Conservation (phyloP, 352 stramenopile species). For the Nothophytophthora sp. region DNA sequence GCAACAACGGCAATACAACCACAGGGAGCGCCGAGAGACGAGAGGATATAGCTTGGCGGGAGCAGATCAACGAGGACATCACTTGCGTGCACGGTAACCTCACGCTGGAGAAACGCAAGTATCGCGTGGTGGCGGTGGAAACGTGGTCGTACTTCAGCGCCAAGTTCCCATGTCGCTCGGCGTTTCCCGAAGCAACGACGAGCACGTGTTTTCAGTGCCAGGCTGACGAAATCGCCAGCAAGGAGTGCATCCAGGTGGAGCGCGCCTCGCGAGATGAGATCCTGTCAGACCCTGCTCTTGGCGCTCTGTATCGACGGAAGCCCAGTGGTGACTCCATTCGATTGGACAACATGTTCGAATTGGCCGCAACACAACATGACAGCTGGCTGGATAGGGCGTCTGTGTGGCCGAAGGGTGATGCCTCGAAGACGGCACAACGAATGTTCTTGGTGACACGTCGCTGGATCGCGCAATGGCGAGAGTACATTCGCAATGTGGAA, state of each 20-base stretch:
- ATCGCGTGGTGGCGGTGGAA: conserved; percentile 43
- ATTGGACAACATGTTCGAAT: conserved; percentile 50
- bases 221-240: conserved; percentile 44
- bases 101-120: conserved; percentile 68
- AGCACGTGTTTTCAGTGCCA: conserved; percentile 56
- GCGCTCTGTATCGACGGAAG: conserved; percentile 54
- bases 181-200: conserved; percentile 30
- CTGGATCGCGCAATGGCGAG: conserved; percentile 68
- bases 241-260: conserved; percentile 56
- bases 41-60: conserved; percentile 34
- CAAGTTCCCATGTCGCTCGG: conserved; percentile 51
- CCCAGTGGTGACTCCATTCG: conserved; percentile 32
- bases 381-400: conserved; percentile 23
- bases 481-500: conserved; percentile 78
- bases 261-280: conserved; percentile 60
- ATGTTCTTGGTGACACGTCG: conserved; percentile 62
- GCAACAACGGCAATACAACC: conserved; percentile 2
- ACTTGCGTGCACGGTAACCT: conserved; percentile 67
- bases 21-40: conserved; percentile 8
- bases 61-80: conserved; percentile 73
- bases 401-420: conserved; percentile 18
- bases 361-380: conserved; percentile 16
- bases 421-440: conserved; percentile 15
- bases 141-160: conserved; percentile 67
- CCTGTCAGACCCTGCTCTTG: conserved; percentile 47